A percentile compares a stretch with the other conserved stretches of the same genome.
Evolutionary conservation across 768 basidiomycete species (phyloP).

Genomic region (Podaxis carcinomalis): DNA sequence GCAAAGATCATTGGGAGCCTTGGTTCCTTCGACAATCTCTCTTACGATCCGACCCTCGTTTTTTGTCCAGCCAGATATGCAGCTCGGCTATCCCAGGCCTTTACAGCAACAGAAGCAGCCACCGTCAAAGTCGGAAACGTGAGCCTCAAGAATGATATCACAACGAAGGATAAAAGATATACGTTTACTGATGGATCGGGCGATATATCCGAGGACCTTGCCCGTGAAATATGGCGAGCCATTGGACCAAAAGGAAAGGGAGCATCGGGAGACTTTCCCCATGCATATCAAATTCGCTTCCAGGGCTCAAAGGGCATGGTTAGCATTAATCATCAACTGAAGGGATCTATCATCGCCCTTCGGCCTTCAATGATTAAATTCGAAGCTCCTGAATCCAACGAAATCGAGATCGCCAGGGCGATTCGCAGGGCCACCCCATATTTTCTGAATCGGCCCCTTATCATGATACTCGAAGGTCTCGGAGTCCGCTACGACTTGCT

Average conservation of each 20-base stretch:
- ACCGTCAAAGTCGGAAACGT: conserved; percentile 40
- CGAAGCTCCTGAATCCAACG: conserved; percentile 35
- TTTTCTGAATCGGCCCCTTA: conserved; percentile 56
- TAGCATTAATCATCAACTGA: conserved; percentile 48
- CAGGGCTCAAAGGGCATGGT: conserved; percentile 61
- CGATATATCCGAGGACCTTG: conserved; percentile 52
- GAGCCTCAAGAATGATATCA: conserved; percentile 28
- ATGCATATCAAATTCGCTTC: conserved; percentile 57
- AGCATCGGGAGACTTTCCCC: conserved; percentile 29
- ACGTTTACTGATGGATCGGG: conserved; percentile 71
- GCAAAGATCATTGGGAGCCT: conserved; percentile 46
- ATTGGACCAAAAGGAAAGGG: conserved; percentile 25
- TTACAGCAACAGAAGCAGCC: conserved; percentile 65
- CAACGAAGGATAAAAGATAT: conserved; percentile 26
- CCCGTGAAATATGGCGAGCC: conserved; percentile 40
- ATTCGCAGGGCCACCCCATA: conserved; percentile 56
- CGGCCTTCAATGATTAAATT: conserved; percentile 70
- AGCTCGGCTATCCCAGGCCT: conserved; percentile 67
- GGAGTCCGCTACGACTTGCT: conserved; percentile 53
- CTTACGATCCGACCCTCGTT: conserved; percentile 40
- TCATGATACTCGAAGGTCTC: conserved; percentile 58
- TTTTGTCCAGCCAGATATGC: conserved; percentile 64
- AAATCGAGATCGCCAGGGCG: conserved; percentile 58
- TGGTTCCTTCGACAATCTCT: conserved; percentile 46
- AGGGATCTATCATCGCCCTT: conserved; percentile 41